Evolutionary conservation across 192 early-diverging fungal genomes (phyloP), one percentile per base, ranked within the genome.

Genomic region (Coemansia biformis): DNA sequence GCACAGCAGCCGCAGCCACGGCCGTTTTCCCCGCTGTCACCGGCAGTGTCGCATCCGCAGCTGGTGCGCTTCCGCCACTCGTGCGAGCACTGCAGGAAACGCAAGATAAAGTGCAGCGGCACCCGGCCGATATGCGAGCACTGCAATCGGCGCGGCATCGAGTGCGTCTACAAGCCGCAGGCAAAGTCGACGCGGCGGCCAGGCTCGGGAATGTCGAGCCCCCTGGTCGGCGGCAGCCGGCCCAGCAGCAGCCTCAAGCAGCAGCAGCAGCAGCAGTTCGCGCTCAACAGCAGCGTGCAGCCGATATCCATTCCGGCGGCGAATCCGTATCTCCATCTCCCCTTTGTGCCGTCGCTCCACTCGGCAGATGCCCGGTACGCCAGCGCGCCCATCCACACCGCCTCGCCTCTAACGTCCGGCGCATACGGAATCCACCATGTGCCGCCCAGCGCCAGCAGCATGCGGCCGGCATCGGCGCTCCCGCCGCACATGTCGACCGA

Each of bases 61-160:
- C 29, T 62, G 11, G 43, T 73, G 13, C 57, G 69, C 12, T 65
- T 57, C 40, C 57, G 69, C 33, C 69, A 73, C 58, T 73, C 69
- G 14, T 73, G 69, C 46, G 69, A 73, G 18, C 57, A 73, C 51
- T 73, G 69, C 51, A 43, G 69, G 23, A 73, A 52, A 33, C 62
- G 69, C 10, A 73, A 73, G 40, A 73, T 73, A 41, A 73, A 73
- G 47, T 73, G 69, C 62, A 73, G 62, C 34, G 69, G 69, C 38
- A 73, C 62, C 0, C 62, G 69, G 10, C 69, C 69, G 9, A 42
- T 59, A 2, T 73, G 69, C 43, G 63, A 73, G 43, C 69, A 73
- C 51, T 73, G 69, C 16, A 5, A 44, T 37, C 62, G 69, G 1
- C 44, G 69, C 8, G 42, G 43, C 17, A 73, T 73, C 13, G 46